Percentiles rank a stretch among this genome's conserved stretches.
Conservation (phyloP, 1,284 basidiomycete species). For the Ganoderma sp. region DNA sequence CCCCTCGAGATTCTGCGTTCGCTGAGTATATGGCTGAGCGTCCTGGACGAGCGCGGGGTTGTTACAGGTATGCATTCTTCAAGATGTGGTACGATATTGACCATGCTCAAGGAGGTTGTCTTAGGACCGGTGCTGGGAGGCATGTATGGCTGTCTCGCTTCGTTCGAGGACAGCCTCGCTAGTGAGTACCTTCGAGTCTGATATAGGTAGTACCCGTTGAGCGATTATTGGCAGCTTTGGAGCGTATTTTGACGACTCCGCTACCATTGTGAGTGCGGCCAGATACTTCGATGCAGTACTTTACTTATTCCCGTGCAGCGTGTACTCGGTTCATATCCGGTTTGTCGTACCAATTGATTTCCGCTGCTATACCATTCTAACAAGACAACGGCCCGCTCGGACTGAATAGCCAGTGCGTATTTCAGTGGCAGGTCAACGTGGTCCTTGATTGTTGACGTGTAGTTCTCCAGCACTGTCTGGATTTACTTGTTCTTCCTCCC, state of each 20-base stretch:
- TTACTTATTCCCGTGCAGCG: slow-evolving; percentile 42
- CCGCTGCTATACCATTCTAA: background rate
- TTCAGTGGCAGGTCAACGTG: slow-evolving; percentile 4
- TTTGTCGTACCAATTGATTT: slow-evolving; percentile 17
- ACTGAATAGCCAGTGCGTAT: slow-evolving; percentile 42
- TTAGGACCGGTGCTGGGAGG: slow-evolving; percentile 55
- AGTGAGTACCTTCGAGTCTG: slow-evolving; percentile 42
- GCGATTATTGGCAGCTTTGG: slow-evolving; percentile 47
- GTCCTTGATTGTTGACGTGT: background rate
- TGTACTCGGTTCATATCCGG: slow-evolving; percentile 68
- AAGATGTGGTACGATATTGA: background rate
- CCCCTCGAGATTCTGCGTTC: slow-evolving; percentile 60
- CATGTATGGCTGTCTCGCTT: slow-evolving; percentile 54
- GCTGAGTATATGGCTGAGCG: slow-evolving; percentile 63
- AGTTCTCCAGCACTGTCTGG: slow-evolving; percentile 61
- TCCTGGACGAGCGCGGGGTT: slow-evolving; percentile 59
- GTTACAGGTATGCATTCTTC: slow-evolving; percentile 46
- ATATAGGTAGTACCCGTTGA: background rate
- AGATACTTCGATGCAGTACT: background rate
- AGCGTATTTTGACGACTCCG: slow-evolving; percentile 66
- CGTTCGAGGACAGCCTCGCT: slow-evolving; percentile 60
- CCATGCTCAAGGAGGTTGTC: background rate
- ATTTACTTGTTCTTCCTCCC: slow-evolving; percentile 72
- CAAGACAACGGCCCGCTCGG: background rate
- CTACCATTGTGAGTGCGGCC: slow-evolving; percentile 59